These are phyloP conservation scores for Endogone sp. DNA, from an alignment of 192 early-diverging fungal genomes.

Conservation along the genomic window DNA sequence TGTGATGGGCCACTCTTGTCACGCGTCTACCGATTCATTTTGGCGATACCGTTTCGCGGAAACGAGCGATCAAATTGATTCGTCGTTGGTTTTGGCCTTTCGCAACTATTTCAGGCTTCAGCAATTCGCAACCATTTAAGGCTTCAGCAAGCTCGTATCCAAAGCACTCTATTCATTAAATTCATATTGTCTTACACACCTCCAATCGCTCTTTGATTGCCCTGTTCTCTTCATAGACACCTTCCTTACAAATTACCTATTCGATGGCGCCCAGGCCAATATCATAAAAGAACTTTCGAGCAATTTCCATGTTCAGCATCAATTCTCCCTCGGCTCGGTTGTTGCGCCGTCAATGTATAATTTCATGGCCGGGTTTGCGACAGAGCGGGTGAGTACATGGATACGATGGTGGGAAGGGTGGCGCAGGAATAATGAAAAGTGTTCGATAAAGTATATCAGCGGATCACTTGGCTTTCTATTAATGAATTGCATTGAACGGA, in stretches of 20 bases:
- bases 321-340: slow-evolving; percentile 80
- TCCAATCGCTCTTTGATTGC: too few relatives aligned
- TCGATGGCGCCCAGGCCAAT: slow-evolving; percentile 95
- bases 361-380: slow-evolving; percentile 86
- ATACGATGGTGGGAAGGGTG: not conserved
- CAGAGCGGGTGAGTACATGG: slow-evolving; percentile 52
- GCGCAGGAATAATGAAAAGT: too few relatives aligned
- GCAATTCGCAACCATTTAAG: too few relatives aligned
- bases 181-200: too few relatives aligned
- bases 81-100: too few relatives aligned
- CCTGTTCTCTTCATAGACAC: slow-evolving; percentile 42
- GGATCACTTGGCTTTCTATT: not conserved
- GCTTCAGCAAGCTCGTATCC: too few relatives aligned
- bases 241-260: slow-evolving; percentile 81
- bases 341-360: slow-evolving; percentile 83
- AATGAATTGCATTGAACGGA: too few relatives aligned
- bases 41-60: not conserved
- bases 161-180: too few relatives aligned
- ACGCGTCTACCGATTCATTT: too few relatives aligned
- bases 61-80: too few relatives aligned
- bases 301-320: slow-evolving; percentile 95
- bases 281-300: slow-evolving; percentile 88
- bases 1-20: too few relatives aligned
- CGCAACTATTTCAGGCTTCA: too few relatives aligned
- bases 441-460: not conserved